Base-by-base conservation (phyloP, 2,329 filamentous ascomycete genomes). In the Thelonectria discophora region DNA sequence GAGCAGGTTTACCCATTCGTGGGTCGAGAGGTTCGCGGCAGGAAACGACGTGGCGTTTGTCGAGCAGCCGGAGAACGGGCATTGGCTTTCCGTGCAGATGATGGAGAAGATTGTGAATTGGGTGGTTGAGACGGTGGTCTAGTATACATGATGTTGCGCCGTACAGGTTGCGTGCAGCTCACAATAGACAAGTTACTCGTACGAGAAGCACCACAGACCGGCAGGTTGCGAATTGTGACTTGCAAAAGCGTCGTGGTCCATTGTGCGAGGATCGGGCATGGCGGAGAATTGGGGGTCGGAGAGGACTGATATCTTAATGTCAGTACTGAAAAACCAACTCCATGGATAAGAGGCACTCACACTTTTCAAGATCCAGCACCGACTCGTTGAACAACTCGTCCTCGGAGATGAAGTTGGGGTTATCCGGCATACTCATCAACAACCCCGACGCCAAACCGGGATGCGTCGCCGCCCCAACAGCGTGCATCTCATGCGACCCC, bases 41-140 rank as follows among this genome's bases (percentile, higher is more conserved):
- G 49, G 49, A 6, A 55, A 55, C 17, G 18, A 49, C 6, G 53
- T 55, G 2, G 11, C n/a, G 3, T 32, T 55, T 11, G 7, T 55
- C 21, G 45, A 55, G 17, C 34, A 55, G 21, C 15, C 48, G 15
- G 45, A 40, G 1, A 48, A 18, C 11, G 45, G 53, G 1, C 45
- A 55, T 20, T 48, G 32, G 45, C 3, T 55, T 6, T 48, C 45
- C 6, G 1, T 20, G 13, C 20, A 55, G 21, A 55, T 49, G 45
- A 21, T 55, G 18, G 45, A 42, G 5, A 49, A 48, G 15, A 11
- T 55, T 10, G 43, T 34, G 20, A 21, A 48, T 42, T 55, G 45
- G 45, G 45, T 55, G 5, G 30, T 42, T 20, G 53, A 42, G 15
- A 40, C 45, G 4, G 20, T 55, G 18, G 53, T 40, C 21, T 55